Conservation (phyloP, 2,329 filamentous ascomycete genomes). For the Talaromyces funiculosus region DNA sequence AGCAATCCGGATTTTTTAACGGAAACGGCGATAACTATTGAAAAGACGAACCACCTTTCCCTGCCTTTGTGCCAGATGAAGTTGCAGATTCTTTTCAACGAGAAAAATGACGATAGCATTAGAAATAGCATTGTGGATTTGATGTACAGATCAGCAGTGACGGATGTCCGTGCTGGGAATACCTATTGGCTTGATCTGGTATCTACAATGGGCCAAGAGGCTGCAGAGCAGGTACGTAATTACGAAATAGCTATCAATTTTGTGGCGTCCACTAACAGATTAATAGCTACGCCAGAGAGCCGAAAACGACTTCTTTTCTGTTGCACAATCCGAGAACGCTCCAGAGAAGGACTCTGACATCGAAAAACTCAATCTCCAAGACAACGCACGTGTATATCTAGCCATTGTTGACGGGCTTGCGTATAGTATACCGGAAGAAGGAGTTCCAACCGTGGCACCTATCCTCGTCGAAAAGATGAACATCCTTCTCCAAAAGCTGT, state of each 20-base stretch:
- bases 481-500: constrained; percentile 32
- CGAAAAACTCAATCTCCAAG: constrained; percentile 20
- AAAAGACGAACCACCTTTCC: constrained; percentile 38
- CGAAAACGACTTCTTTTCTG: constrained; percentile 35
- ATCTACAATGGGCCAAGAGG: constrained; percentile 33
- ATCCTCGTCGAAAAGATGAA: constrained; percentile 39
- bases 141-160: constrained; percentile 36
- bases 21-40: constrained; percentile 32
- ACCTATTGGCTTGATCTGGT: constrained; percentile 38
- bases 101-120: constrained; percentile 23
- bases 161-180: constrained; percentile 28
- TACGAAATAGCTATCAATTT: not conserved
- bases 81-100: constrained; percentile 35
- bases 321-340: constrained; percentile 27
- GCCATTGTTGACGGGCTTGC: constrained; percentile 36
- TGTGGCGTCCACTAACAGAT: constrained; percentile 10
- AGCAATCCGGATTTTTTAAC: constrained; percentile 20
- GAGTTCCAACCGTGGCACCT: constrained; percentile 26
- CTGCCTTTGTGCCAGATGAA: constrained; percentile 40
- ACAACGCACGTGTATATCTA: constrained; percentile 33
- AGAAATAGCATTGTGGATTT: constrained; percentile 32
- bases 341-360: constrained; percentile 13
- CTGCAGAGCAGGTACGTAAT: constrained; percentile 29
- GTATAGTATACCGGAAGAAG: constrained; percentile 32
- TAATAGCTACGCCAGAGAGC: constrained; percentile 36